Percentiles rank a stretch among this genome's conserved stretches.
Conservation (phyloP, 176 grass and related monocot genomes). For the Juncus effusus region DNA sequence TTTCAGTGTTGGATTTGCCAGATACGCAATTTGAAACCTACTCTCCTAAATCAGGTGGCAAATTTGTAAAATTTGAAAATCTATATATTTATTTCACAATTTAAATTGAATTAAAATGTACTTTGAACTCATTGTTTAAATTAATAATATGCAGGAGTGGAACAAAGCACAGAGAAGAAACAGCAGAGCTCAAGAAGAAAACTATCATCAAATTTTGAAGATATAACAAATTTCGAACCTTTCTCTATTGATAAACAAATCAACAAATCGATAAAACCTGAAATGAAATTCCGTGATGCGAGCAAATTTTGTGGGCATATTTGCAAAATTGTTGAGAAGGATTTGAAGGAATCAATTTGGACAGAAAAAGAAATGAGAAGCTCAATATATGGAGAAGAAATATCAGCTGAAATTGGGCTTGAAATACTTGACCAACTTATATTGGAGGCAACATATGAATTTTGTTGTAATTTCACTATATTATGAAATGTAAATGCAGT, state of each 20-base stretch:
- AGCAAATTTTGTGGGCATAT: too few species aligned
- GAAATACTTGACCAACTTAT: slow-evolving; percentile 10
- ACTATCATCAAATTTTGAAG: slow-evolving; percentile 12
- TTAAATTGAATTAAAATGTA: slow-evolving; percentile 13
- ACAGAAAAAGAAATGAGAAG: slow-evolving; percentile 21
- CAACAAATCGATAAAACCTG: neutral
- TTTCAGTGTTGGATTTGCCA: slow-evolving; percentile 61
- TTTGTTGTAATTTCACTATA: slow-evolving; percentile 16
- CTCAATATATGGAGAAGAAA: slow-evolving; percentile 3
- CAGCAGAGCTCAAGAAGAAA: slow-evolving; percentile 11
- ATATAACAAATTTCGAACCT: neutral
- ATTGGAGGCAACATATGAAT: slow-evolving; percentile 15
- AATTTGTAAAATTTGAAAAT: neutral
- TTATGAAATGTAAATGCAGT: slow-evolving; percentile 1
- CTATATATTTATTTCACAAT: neutral
- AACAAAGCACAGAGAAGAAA: slow-evolving; percentile 4
- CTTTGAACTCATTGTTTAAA: too few species aligned
- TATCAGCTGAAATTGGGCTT: neutral
- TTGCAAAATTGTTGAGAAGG: slow-evolving; percentile 17
- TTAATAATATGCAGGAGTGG: slow-evolving; percentile 5
- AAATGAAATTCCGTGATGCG: neutral
- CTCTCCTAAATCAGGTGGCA: slow-evolving; percentile 47
- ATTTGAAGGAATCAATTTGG: slow-evolving; percentile 29
- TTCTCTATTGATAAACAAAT: neutral
- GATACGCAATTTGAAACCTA: slow-evolving; percentile 27